phyloP scores from a whole-genome alignment of 768 basidiomycete species.

The Tulasnella sp. region DNA sequence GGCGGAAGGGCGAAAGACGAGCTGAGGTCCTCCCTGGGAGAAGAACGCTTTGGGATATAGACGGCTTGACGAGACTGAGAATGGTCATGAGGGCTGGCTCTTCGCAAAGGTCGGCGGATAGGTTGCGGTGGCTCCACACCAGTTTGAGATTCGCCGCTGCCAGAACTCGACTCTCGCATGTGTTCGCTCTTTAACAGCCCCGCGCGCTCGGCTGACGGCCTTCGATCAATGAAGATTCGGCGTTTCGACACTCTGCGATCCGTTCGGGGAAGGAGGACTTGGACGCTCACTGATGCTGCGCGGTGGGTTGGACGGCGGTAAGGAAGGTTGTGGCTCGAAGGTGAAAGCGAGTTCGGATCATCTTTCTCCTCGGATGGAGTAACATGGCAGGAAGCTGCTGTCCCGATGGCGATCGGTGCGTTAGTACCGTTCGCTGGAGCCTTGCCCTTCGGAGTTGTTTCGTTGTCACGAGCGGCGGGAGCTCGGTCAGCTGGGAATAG shows the following conservation, averaged over 20 bases:
- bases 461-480: background rate
- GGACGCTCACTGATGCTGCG: constrained; percentile 14
- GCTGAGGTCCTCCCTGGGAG: constrained; percentile 20
- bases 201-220: background rate
- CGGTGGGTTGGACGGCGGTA: constrained; percentile 22
- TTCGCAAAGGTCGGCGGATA: constrained; percentile 17
- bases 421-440: background rate
- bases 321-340: background rate
- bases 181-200: background rate
- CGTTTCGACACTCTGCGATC: constrained; percentile 8
- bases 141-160: constrained; percentile 18
- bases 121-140: background rate
- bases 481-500: background rate
- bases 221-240: background rate
- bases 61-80: constrained; percentile 17
- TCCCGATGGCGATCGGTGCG: constrained; percentile 18
- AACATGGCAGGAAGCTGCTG: background rate
- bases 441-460: constrained; percentile 20
- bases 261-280: constrained; percentile 19
- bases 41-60: constrained; percentile 26
- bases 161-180: constrained; percentile 17
- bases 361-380: constrained; percentile 20
- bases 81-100: constrained; percentile 18
- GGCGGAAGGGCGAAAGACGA: background rate
- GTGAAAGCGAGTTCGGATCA: background rate